These are phyloP conservation scores for Mucor sp. DNA, from an alignment of 371 early-diverging fungal species.

Conservation along the genomic window DNA sequence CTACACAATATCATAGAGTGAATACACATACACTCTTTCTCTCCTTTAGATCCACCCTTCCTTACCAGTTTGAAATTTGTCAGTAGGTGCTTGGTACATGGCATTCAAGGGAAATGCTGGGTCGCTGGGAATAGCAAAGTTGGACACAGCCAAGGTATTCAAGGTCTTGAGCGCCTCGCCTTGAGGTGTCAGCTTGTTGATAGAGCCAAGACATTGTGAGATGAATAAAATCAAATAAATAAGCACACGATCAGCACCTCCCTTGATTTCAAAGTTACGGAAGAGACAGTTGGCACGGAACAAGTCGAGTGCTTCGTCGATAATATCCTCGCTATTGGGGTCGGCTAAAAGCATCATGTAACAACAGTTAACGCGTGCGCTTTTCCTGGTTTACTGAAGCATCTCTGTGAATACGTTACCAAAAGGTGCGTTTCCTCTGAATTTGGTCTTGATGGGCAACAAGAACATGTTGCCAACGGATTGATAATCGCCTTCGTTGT, in stretches of 20 bases:
- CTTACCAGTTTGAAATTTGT: slow-evolving; percentile 78
- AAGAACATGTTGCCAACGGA: slow-evolving; percentile 85
- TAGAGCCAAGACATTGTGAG: slow-evolving; percentile 79
- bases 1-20: slow-evolving; percentile 35
- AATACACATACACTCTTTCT: not conserved
- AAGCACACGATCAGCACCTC: slow-evolving; percentile 88
- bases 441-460: slow-evolving; percentile 87
- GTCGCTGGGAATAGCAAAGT: slow-evolving; percentile 94
- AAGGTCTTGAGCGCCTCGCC: slow-evolving; percentile 78
- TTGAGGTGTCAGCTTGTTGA: slow-evolving; percentile 64
- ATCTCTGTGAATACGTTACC: slow-evolving; percentile 23
- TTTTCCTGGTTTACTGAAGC: not conserved
- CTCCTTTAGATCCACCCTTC: not conserved
- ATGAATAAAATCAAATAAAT: slow-evolving; percentile 94
- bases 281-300: slow-evolving; percentile 97
- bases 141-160: slow-evolving; percentile 81
- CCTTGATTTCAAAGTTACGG: slow-evolving; percentile 98
- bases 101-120: slow-evolving; percentile 89
- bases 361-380: slow-evolving; percentile 1
- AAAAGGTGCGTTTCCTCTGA: slow-evolving; percentile 83
- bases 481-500: slow-evolving; percentile 75
- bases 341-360: slow-evolving; percentile 43
- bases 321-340: slow-evolving; percentile 75
- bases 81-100: slow-evolving; percentile 79
- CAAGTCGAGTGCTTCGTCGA: slow-evolving; percentile 91